A percentile compares a stretch with the other conserved stretches of the same genome.
Conservation (phyloP, 768 basidiomycete species). For the Boletus rex-veris region DNA sequence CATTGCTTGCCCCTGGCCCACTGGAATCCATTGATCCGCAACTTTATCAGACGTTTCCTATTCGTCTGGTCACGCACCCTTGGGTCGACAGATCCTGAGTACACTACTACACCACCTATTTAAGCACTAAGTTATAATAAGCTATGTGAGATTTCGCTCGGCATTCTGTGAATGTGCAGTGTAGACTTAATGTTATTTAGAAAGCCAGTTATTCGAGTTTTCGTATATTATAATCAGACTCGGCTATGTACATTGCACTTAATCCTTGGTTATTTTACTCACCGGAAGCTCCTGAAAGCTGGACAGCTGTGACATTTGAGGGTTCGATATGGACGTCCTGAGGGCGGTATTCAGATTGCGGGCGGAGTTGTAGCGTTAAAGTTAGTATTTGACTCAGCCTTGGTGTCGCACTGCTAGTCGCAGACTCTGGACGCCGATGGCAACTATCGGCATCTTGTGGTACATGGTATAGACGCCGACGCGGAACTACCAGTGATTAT, state of each 20-base stretch:
- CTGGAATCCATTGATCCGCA: constrained; percentile 34
- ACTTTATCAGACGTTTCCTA: constrained; percentile 49
- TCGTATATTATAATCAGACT: too few species aligned
- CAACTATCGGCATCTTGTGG: neutral
- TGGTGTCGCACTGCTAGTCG: too few species aligned
- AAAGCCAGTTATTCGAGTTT: neutral
- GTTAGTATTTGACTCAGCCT: too few species aligned
- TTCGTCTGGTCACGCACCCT: constrained; percentile 61
- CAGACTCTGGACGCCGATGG: neutral
- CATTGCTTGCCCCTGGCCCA: constrained; percentile 39
- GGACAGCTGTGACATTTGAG: too few species aligned
- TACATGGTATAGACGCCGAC: neutral
- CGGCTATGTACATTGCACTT: too few species aligned
- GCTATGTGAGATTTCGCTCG: neutral
- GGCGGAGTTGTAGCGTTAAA: too few species aligned
- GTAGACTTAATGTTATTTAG: constrained; percentile 11
- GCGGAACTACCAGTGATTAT: neutral
- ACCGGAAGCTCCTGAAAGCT: too few species aligned
- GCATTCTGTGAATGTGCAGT: neutral
- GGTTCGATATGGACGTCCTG: too few species aligned
- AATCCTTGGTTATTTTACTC: too few species aligned
- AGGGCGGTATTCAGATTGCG: too few species aligned
- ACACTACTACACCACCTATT: constrained; percentile 9
- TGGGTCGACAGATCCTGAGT: constrained; percentile 35
- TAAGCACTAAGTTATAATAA: constrained; percentile 20